Conservation (phyloP, 306 rosid genomes). For the Begonia loranthoides region DNA sequence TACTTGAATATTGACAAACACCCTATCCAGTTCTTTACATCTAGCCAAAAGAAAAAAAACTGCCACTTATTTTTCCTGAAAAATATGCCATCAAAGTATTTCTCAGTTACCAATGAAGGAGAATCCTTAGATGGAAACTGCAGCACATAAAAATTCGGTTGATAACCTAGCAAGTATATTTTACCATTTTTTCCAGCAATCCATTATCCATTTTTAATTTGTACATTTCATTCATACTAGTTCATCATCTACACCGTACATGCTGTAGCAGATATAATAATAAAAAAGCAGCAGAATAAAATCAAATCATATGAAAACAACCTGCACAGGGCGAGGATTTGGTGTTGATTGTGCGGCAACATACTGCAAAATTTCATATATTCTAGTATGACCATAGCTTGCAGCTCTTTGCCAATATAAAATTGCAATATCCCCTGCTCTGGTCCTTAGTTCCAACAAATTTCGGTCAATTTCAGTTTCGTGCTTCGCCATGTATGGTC, state of each 20-base stretch:
- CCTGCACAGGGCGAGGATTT: constrained; percentile 58
- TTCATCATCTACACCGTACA: neutral
- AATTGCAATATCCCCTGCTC: constrained; percentile 58
- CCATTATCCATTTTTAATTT: too few species aligned
- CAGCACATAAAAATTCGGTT: neutral
- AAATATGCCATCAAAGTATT: too few species aligned
- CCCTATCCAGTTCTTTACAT: too few species aligned
- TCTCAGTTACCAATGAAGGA: too few species aligned
- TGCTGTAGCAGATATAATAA: neutral
- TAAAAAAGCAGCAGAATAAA: neutral
- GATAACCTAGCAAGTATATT: too few species aligned
- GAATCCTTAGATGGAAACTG: too few species aligned
- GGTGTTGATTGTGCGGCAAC: constrained; percentile 70
- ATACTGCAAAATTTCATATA: constrained; percentile 60
- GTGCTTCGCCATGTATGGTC: constrained; percentile 71
- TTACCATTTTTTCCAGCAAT: too few species aligned
- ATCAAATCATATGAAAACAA: constrained; percentile 8
- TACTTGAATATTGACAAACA: too few species aligned
- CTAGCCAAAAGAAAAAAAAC: too few species aligned
- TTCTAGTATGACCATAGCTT: constrained; percentile 67
- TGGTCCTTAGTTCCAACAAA: constrained; percentile 60
- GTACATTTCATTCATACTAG: neutral
- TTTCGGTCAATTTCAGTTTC: constrained; percentile 73
- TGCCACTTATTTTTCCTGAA: too few species aligned
- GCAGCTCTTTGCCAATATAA: constrained; percentile 67